These are phyloP conservation scores for Patellifolia procumbens DNA, from an alignment of 179 eudicot genomes.

Conservation along the genomic window DNA sequence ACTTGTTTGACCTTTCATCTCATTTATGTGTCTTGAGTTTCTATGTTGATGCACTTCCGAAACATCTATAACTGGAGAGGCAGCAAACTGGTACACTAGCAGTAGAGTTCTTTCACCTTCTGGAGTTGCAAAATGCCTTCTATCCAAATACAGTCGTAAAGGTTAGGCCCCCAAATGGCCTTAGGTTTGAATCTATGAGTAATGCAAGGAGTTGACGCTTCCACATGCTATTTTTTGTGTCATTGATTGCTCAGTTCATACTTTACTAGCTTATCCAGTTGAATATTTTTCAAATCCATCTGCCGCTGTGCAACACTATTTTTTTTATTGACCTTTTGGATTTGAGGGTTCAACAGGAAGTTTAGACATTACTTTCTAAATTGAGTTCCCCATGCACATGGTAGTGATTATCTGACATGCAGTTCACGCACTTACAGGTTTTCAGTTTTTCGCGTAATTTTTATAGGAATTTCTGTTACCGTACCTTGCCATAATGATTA, in stretches of 20 bases:
- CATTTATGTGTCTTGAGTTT: no score
- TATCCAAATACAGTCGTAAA: background rate
- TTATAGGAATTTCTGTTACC: background rate
- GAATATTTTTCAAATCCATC: background rate
- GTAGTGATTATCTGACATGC: background rate
- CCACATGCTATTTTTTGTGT: background rate
- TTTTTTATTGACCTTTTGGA: no score
- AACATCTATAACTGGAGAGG: background rate
- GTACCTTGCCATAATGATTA: background rate
- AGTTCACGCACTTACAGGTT: background rate
- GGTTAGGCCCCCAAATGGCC: no score
- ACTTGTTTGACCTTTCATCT: background rate
- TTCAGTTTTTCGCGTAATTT: background rate
- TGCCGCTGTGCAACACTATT: no score
- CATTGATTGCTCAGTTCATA: background rate
- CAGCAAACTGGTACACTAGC: no score
- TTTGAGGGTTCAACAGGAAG: background rate
- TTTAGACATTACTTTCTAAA: background rate
- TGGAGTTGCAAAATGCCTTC: background rate
- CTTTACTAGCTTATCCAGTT: background rate
- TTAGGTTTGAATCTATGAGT: background rate
- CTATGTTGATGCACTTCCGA: background rate
- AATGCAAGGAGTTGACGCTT: background rate
- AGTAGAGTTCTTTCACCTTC: background rate
- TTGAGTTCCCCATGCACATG: background rate